Percentiles rank a stretch among this genome's conserved stretches.
Conservation (phyloP, 139 green algal species). For the Haematococcus lacustris region DNA sequence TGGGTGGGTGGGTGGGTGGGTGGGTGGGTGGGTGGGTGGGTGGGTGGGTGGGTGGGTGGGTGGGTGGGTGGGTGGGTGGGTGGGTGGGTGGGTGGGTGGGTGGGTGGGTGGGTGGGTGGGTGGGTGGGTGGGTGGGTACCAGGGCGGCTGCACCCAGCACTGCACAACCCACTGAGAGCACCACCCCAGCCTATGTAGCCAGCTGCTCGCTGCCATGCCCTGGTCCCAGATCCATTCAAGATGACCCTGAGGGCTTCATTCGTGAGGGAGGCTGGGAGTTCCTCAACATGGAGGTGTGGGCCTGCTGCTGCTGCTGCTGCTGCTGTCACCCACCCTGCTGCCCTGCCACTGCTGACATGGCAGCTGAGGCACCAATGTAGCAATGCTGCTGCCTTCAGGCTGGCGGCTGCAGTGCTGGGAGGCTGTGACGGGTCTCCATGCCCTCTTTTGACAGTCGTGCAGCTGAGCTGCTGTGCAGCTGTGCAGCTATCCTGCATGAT, state of each 20-base stretch:
- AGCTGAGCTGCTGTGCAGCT: not conserved
- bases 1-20: too few relatives aligned
- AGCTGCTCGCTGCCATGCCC: too few relatives aligned
- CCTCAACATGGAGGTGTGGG: conserved; percentile 79
- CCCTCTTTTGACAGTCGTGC: not conserved
- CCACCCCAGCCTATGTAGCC: too few relatives aligned
- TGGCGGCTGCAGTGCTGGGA: not conserved
- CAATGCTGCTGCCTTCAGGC: not conserved
- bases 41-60: too few relatives aligned
- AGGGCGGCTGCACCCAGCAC: too few relatives aligned
- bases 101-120: too few relatives aligned
- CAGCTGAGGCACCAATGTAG: not conserved
- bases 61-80: too few relatives aligned
- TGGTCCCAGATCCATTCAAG: conserved; percentile 28
- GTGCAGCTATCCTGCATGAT: not conserved
- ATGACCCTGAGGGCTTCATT: conserved; percentile 85
- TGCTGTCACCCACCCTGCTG: not conserved
- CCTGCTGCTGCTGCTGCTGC: conserved; percentile 7
- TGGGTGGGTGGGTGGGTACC: too few relatives aligned
- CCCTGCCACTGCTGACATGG: not conserved
- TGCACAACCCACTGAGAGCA: too few relatives aligned
- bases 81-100: too few relatives aligned
- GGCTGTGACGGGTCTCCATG: not conserved
- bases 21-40: too few relatives aligned
- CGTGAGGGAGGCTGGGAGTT: conserved; percentile 94